Conservation (phyloP, 2,329 filamentous ascomycete genomes). For the Sporothrix brasiliensis region DNA sequence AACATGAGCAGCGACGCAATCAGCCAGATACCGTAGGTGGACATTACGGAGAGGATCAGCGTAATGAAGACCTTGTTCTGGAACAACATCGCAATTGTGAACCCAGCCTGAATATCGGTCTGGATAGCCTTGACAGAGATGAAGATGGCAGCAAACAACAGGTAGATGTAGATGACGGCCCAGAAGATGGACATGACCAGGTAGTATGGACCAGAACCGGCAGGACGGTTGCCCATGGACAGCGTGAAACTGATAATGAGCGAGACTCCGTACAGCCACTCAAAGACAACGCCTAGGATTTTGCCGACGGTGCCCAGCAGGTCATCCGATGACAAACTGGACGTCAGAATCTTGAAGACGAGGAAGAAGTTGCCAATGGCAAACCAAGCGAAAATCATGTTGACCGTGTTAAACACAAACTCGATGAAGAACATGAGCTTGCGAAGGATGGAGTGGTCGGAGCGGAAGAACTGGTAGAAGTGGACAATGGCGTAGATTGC, state of each 20-base stretch:
- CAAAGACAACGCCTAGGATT: constrained; percentile 85
- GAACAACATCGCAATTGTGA: constrained; percentile 74
- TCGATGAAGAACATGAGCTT: constrained; percentile 91
- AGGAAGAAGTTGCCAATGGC: constrained; percentile 98
- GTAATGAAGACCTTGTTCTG: constrained; percentile 89
- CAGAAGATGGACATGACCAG: constrained; percentile 99
- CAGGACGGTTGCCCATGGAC: constrained; percentile 89
- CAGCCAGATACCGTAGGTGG: constrained; percentile 92
- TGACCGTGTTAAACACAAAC: constrained; percentile 90
- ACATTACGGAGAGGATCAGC: constrained; percentile 86
- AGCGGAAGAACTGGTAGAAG: constrained; percentile 94
- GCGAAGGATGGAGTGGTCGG: constrained; percentile 81
- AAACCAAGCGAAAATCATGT: constrained; percentile 99
- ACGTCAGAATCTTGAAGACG: constrained; percentile 95
- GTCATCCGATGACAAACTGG: constrained; percentile 69
- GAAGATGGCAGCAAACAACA: constrained; percentile 93
- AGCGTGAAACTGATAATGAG: constrained; percentile 94
- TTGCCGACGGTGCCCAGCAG: constrained; percentile 77
- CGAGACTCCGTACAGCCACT: constrained; percentile 92
- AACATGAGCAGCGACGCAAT: constrained; percentile 91
- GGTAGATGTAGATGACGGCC: constrained; percentile 91
- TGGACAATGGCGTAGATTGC: constrained; percentile 93
- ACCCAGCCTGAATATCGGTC: constrained; percentile 66
- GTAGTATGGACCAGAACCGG: constrained; percentile 91
- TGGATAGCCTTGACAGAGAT: constrained; percentile 89